Evolutionary conservation across 306 rosid genomes (phyloP).

Genomic region (Acacia melanoxylon): DNA sequence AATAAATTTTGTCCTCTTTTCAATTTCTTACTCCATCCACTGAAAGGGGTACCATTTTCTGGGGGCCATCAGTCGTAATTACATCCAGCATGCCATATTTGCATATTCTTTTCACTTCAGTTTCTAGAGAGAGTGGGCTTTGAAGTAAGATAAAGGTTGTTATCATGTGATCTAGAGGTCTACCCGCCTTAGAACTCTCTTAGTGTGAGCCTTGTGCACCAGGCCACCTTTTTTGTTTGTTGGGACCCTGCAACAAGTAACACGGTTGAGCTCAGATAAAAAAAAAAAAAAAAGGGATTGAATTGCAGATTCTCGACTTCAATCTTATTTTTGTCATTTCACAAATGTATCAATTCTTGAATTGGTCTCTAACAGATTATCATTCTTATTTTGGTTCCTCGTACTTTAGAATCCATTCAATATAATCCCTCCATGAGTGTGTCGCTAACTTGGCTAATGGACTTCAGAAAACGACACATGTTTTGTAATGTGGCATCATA

Average conservation of each 20-base stretch:
- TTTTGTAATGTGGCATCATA: neutral
- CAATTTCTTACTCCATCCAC: conserved; percentile 4
- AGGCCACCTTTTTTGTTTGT: neutral
- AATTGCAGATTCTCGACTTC: neutral
- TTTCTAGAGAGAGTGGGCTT: neutral
- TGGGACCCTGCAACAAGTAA: conserved; percentile 45
- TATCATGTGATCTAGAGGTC: too few relatives aligned
- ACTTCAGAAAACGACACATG: neutral
- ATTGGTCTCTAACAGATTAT: neutral
- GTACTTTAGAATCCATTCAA: neutral
- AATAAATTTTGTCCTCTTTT: conserved; percentile 15
- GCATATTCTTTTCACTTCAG: conserved; percentile 41
- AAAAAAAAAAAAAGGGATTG: neutral
- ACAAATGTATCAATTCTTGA: neutral
- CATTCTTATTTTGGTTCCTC: too few relatives aligned
- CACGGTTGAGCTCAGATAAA: conserved; percentile 27
- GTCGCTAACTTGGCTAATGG: neutral
- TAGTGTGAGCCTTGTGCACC: too few relatives aligned
- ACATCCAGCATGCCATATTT: conserved; percentile 22
- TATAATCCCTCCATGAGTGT: neutral
- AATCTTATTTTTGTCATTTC: neutral
- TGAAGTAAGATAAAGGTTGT: too few relatives aligned
- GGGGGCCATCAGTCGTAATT: conserved; percentile 26
- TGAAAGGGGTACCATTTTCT: conserved; percentile 17
- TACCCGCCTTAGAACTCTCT: too few relatives aligned